These are phyloP conservation scores for Eucalyptus erythrocorys DNA, from an alignment of 345 rosid species.

Conservation along the genomic window DNA sequence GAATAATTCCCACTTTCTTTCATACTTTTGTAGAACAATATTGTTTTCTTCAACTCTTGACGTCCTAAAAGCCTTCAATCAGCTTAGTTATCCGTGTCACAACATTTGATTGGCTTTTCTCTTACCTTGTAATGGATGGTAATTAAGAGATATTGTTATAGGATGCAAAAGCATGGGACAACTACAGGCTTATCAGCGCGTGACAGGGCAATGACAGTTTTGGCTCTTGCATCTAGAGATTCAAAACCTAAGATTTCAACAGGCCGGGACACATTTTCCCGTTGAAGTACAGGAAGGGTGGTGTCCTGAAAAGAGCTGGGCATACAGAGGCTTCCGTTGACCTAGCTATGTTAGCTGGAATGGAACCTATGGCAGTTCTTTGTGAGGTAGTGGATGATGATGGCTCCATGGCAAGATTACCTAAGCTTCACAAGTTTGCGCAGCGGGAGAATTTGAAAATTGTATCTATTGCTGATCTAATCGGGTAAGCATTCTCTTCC, in stretches of 20 bases:
- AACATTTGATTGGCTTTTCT: not conserved
- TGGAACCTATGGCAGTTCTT: constrained; percentile 58
- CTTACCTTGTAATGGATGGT: not conserved
- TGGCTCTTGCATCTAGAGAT: constrained; percentile 60
- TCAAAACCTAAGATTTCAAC: constrained; percentile 75
- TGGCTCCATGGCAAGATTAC: not conserved
- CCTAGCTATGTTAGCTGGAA: constrained; percentile 46
- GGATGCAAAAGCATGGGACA: constrained; percentile 90
- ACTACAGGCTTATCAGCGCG: constrained; percentile 77
- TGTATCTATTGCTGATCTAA: not conserved
- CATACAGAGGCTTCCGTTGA: constrained; percentile 89
- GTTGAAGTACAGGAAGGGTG: constrained; percentile 69
- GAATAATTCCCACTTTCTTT: not conserved
- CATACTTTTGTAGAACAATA: not conserved
- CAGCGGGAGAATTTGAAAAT: not conserved
- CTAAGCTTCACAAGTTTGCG: not conserved
- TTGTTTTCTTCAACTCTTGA: not conserved
- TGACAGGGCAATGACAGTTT: constrained; percentile 69
- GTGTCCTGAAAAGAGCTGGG: constrained; percentile 51
- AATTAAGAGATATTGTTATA: not conserved
- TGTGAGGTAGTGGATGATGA: constrained; percentile 24
- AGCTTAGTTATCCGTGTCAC: no score
- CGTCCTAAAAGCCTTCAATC: not conserved
- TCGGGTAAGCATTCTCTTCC: not conserved
- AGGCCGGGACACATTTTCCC: constrained; percentile 85